These are phyloP conservation scores for Furcasterigmium sp. DNA, from an alignment of 2,329 filamentous ascomycete species.

Conservation along the genomic window DNA sequence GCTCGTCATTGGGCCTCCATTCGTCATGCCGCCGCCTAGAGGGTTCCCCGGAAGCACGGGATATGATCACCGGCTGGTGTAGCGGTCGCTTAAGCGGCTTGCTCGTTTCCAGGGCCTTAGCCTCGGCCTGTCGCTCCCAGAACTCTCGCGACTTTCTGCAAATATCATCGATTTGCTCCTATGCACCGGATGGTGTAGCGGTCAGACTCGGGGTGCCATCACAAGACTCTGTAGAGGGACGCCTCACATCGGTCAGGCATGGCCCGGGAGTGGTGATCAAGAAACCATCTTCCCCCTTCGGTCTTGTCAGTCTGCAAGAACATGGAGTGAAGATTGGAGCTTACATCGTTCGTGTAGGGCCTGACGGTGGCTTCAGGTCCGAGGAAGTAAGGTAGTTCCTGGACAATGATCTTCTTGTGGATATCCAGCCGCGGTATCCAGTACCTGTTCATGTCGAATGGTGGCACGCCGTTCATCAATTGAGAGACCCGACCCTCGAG, in stretches of 20 bases:
- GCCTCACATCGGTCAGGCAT: constrained; percentile 54
- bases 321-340: constrained; percentile 16
- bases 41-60: constrained; percentile 29
- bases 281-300: constrained; percentile 55
- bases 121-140: constrained; percentile 52
- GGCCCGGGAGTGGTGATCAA: constrained; percentile 53
- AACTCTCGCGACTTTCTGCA: constrained; percentile 53
- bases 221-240: background rate
- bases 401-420: constrained; percentile 54
- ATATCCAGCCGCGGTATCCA: constrained; percentile 57
- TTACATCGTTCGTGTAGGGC: constrained; percentile 51
- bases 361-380: constrained; percentile 53
- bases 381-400: constrained; percentile 53
- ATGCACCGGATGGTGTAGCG: constrained; percentile 10
- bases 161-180: constrained; percentile 61
- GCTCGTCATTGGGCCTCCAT: constrained; percentile 20
- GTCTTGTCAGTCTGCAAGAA: constrained; percentile 11
- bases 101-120: constrained; percentile 39
- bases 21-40: constrained; percentile 27
- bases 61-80: constrained; percentile 50
- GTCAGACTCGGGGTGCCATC: background rate
- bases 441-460: constrained; percentile 47
- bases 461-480: background rate
- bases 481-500: too few relatives aligned
- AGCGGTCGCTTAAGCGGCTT: constrained; percentile 50